Evolutionary conservation across 352 stramenopile species (phyloP).

Genomic region (Phytophthora pisi): DNA sequence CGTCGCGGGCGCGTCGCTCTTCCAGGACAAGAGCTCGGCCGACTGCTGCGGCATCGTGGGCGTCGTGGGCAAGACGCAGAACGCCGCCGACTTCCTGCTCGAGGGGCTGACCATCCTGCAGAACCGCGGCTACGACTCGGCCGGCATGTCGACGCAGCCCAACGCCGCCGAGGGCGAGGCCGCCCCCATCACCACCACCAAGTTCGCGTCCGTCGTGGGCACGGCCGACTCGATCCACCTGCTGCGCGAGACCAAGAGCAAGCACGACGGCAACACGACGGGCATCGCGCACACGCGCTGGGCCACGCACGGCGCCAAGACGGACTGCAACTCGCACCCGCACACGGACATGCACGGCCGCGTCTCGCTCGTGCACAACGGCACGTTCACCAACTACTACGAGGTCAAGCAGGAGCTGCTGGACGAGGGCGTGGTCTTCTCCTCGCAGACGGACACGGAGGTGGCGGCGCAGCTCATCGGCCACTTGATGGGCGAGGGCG

Average conservation of each 20-base stretch:
- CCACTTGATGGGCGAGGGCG: slow-evolving; percentile 84
- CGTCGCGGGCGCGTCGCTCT: slow-evolving; percentile 10
- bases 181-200: slow-evolving; percentile 90
- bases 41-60: slow-evolving; percentile 83
- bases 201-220: slow-evolving; percentile 92
- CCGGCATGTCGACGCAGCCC: slow-evolving; percentile 95
- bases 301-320: slow-evolving; percentile 98
- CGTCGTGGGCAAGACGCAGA: slow-evolving; percentile 67
- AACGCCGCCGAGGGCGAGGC: slow-evolving; percentile 29
- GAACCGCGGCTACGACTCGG: slow-evolving; percentile 98
- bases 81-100: slow-evolving; percentile 83
- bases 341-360: slow-evolving; percentile 94
- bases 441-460: slow-evolving; percentile 98
- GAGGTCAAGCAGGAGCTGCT: slow-evolving; percentile 90
- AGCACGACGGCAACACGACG: slow-evolving; percentile 89
- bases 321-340: slow-evolving; percentile 98
- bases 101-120: slow-evolving; percentile 91
- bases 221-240: slow-evolving; percentile 94
- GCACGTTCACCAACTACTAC: slow-evolving; percentile 98
- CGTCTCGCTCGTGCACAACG: slow-evolving; percentile 99
- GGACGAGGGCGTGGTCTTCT: slow-evolving; percentile 92
- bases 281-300: slow-evolving; percentile 99
- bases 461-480: slow-evolving; percentile 98
- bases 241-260: slow-evolving; percentile 74
- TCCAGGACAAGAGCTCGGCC: slow-evolving; percentile 14